Evolutionary conservation across 768 basidiomycete species (phyloP).

Genomic region (Suillus paluster): DNA sequence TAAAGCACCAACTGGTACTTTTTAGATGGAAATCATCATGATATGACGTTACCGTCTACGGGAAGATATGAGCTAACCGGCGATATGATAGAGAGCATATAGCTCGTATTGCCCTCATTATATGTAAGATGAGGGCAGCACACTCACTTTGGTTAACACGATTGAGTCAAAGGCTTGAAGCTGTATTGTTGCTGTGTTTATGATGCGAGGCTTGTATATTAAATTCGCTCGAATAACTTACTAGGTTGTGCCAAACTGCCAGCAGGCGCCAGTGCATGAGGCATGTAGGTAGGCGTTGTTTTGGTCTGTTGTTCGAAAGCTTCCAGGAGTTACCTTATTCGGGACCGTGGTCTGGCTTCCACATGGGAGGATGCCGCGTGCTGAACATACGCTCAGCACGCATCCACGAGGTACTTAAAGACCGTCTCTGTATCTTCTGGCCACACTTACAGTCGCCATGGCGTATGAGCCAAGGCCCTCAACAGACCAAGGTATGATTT

Average conservation of each 20-base stretch:
- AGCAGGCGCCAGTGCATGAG: no score
- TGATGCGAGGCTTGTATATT: background rate
- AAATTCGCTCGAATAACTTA: no score
- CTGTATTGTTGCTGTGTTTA: no score
- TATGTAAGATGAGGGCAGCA: no score
- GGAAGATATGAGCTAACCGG: no score
- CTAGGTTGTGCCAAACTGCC: no score
- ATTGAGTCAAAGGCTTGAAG: background rate
- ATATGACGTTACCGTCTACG: no score
- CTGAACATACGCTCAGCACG: slow-evolving; percentile 31
- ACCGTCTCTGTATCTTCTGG: slow-evolving; percentile 9
- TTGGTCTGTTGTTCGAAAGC: slow-evolving; percentile 22
- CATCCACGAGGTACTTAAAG: slow-evolving; percentile 34
- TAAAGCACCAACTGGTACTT: no score
- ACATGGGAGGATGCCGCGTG: slow-evolving; percentile 26
- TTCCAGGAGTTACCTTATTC: background rate
- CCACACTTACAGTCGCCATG: slow-evolving; percentile 45
- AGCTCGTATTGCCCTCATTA: no score
- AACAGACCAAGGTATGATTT: slow-evolving; percentile 55
- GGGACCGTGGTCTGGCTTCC: background rate
- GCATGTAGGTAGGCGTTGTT: slow-evolving; percentile 16
- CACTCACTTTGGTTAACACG: background rate
- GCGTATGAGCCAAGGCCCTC: slow-evolving; percentile 58
- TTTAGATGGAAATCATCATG: no score
- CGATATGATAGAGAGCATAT: no score